Base-by-base conservation (phyloP, 352 stramenopile genomes). In the Pythium rishiriense region DNA sequence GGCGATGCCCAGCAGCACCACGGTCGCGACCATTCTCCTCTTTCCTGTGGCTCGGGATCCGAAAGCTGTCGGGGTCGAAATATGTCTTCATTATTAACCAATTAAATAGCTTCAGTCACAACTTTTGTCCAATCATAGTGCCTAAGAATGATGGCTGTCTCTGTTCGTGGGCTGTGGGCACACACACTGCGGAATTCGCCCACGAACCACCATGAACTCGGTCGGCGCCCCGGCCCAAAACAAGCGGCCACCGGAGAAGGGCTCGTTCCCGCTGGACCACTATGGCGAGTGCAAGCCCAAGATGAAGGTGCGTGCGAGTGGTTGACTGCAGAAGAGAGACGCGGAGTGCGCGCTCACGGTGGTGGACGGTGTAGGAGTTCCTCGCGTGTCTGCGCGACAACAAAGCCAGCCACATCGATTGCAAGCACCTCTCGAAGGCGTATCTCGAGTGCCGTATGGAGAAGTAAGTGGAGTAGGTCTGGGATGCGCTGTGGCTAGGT, bases 401-500 rank as follows among this genome's bases (percentile, higher is more conserved):
- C 55, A 64, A 85, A 22, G 87, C 80, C 64, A 90, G 76, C 53
- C 90, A 97, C 75, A 94, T 96, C 61, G 82, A 94, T 41, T 97
- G 90, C 87, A 96, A 96, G 74, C 75, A 88, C 58, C 71, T 97
- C 31, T 94, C 88, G 50, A 91, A 93, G 69, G 62, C 73, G 11
- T 97, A 97, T 35, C 72, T 97, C 19, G 68, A 93, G 64, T 97
- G 90, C 74, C 86, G 90, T 56, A 97, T 97, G 82, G 81, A 97
- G 35, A 94, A 90, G 87, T 96, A 48, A 59, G 81, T 79, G 60
- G 8, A 41, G n/a, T 43, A 19, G 4, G 37, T 22, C 7, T 57
- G 12, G n/a, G 15, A 50, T 22, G 21, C 31, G 46, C 57, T 22
- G 15, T 21, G 33, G 35, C 24, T 10, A 42, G 29, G 33, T 14